These are phyloP conservation scores for Nepenthes alata DNA, from an alignment of 179 eudicot genomes.

Conservation along the genomic window DNA sequence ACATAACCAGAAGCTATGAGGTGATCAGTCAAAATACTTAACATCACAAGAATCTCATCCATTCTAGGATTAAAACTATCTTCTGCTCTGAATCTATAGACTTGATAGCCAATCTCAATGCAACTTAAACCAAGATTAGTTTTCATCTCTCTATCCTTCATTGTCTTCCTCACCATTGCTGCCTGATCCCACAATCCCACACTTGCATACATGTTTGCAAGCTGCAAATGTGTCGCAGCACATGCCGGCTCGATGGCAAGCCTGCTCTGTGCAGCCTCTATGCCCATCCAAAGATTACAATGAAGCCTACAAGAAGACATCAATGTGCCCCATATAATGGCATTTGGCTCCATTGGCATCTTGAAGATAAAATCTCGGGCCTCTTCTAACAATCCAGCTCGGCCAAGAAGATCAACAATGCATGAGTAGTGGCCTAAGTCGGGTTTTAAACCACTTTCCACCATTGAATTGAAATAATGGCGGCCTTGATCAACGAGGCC, in stretches of 20 bases:
- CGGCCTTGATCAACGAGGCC: conserved; percentile 50
- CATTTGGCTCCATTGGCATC: conserved; percentile 58
- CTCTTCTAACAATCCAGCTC: conserved; percentile 46
- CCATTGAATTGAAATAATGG: conserved; percentile 33
- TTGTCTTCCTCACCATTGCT: conserved; percentile 32
- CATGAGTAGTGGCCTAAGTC: conserved; percentile 51
- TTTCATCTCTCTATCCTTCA: conserved; percentile 33
- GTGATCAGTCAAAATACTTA: conserved; percentile 26
- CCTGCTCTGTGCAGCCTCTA: conserved; percentile 47
- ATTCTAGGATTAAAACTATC: conserved; percentile 17
- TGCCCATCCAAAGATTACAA: conserved; percentile 41
- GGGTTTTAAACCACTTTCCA: conserved; percentile 28
- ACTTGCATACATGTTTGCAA: conserved; percentile 45
- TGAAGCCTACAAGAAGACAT: conserved; percentile 43
- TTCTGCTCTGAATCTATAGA: conserved; percentile 27
- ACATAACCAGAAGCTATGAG: conserved; percentile 13
- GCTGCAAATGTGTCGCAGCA: conserved; percentile 40
- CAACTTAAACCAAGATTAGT: conserved; percentile 40
- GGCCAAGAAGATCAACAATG: conserved; percentile 52
- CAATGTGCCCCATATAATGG: conserved; percentile 56
- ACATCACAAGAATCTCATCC: conserved; percentile 22
- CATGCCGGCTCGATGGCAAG: conserved; percentile 43
- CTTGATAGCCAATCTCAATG: conserved; percentile 33
- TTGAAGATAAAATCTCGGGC: conserved; percentile 33
- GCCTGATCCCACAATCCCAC: conserved; percentile 41